These are phyloP conservation scores for Astragalus membranaceus DNA, from an alignment of 306 rosid species.

Conservation along the genomic window DNA sequence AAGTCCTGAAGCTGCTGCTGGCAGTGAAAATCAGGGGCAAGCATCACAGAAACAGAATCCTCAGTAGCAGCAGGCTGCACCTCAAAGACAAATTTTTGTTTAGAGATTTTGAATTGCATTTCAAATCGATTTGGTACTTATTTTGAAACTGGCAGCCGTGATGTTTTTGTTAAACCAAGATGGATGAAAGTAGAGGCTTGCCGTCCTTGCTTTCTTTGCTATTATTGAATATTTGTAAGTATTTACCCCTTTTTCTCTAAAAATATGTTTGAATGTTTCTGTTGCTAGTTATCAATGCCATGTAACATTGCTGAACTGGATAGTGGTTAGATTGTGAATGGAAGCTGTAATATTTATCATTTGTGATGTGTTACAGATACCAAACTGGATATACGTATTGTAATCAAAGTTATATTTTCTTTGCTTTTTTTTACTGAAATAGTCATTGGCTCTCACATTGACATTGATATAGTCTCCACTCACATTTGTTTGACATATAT, in stretches of 20 bases:
- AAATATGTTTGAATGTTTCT: not conserved
- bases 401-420: too few relatives aligned
- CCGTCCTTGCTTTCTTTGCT: slow-evolving; percentile 74
- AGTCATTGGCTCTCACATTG: too few relatives aligned
- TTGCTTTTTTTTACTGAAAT: too few relatives aligned
- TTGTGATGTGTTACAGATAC: too few relatives aligned
- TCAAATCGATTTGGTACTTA: slow-evolving; percentile 85
- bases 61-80: slow-evolving; percentile 69
- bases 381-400: too few relatives aligned
- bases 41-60: slow-evolving; percentile 61
- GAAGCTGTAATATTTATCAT: too few relatives aligned
- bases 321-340: too few relatives aligned
- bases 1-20: slow-evolving; percentile 47
- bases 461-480: too few relatives aligned
- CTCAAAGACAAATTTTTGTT: slow-evolving; percentile 75
- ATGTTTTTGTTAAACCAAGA: slow-evolving; percentile 93
- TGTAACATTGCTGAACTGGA: too few relatives aligned
- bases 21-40: slow-evolving; percentile 63
- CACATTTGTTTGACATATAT: too few relatives aligned
- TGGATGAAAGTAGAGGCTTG: slow-evolving; percentile 88
- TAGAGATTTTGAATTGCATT: slow-evolving; percentile 87
- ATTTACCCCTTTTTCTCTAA: not conserved
- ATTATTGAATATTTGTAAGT: slow-evolving; percentile 82
- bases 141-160: slow-evolving; percentile 90
- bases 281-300: not conserved